Percentiles rank a stretch among this genome's conserved stretches.
Conservation (phyloP, 176 grass and related monocot genomes). For the Puccinellia tenuiflora region DNA sequence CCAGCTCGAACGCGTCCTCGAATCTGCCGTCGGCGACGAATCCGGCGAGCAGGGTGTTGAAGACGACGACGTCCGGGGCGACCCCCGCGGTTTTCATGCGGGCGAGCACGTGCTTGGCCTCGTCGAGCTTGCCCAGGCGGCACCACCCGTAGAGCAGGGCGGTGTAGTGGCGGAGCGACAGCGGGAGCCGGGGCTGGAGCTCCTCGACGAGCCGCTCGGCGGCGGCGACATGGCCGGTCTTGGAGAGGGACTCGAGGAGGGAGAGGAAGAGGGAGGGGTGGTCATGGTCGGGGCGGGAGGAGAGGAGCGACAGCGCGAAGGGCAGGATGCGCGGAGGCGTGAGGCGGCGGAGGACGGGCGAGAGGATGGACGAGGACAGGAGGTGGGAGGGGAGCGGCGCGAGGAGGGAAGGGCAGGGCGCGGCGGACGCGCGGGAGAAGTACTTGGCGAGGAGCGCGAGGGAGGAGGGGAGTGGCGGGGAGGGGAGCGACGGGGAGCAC, state of each 20-base stretch:
- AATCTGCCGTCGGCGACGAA: conserved; percentile 71
- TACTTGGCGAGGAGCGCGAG: conserved; percentile 51
- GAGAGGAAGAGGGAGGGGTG: conserved; percentile 42
- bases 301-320: conserved; percentile 47
- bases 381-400: conserved; percentile 47
- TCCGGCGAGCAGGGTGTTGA: conserved; percentile 84
- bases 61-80: conserved; percentile 73
- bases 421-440: conserved; percentile 47
- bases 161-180: conserved; percentile 70
- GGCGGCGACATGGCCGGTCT: conserved; percentile 50
- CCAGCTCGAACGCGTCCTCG: conserved; percentile 73
- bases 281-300: conserved; percentile 39
- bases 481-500: conserved; percentile 55
- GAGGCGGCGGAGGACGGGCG: conserved; percentile 48
- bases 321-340: conserved; percentile 38
- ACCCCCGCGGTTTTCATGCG: conserved; percentile 69
- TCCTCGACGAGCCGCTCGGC: conserved; percentile 86
- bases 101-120: conserved; percentile 81
- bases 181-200: conserved; percentile 43
- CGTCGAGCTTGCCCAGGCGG: conserved; percentile 77
- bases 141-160: conserved; percentile 94
- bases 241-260: conserved; percentile 58
- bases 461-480: conserved; percentile 46
- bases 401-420: conserved; percentile 44
- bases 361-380: conserved; percentile 43